Evolutionary conservation across 2,329 filamentous ascomycete genomes (phyloP), one percentile per base, ranked within the genome.

Genomic region (Penicillium sp.): DNA sequence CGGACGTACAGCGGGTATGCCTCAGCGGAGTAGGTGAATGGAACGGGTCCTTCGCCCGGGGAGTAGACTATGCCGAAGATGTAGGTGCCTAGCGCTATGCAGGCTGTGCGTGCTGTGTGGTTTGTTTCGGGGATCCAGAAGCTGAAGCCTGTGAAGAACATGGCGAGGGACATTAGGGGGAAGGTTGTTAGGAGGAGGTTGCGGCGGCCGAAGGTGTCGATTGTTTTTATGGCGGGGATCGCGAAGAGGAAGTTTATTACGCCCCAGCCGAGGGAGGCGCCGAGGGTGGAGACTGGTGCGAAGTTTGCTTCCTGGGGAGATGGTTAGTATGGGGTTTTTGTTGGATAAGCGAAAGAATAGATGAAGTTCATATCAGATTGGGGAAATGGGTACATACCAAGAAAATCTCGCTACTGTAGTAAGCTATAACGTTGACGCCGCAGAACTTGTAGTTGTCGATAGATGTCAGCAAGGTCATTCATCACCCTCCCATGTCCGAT

Each of bases 11-110:
- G 77, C 4, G 87, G 87, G 69, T 89, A 89, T 1, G 86, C 87
- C 72, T 90, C 88, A 22, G 88, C 87, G 0, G 86, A 88, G 72
- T 89, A 90, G 0, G 86, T 89, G 69, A 89, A 89, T 0, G 88
- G 87, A 0, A 89, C 87, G 0, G 85, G 84, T 0, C 88, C 88
- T 70, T 87, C 87, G 40, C 88, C 88, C 1, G 86, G 86, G 1
- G 80, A 81, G 61, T 82, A 81, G 38, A 79, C 76, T 2, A 79
- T 71, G 37, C 77, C 78, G 65, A 81, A 82, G 2, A 82, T 68
- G 61, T 80, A 81, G 24, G 78, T 78, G 0, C 80, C 80, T 2
- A 80, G 66, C 0, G 77, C 75, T n/a, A 82, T 77, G 61, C 79
- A 77, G 50, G 69, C 78, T 3, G 78, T 71, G 10, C 78, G 78